phyloP scores from a whole-genome alignment of 768 basidiomycete genomes.

The Tubosaeta brunneosetosa region DNA sequence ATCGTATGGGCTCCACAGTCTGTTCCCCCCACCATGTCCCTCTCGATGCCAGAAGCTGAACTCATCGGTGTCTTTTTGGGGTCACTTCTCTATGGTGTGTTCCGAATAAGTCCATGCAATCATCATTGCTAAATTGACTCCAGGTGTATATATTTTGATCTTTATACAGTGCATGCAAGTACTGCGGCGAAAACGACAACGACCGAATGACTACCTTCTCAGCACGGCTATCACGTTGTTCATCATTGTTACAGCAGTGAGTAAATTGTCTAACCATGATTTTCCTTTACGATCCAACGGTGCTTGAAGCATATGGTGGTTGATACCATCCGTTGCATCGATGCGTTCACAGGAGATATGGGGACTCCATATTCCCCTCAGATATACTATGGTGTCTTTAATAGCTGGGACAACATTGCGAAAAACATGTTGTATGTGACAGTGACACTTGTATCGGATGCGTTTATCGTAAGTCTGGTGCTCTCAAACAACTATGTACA shows the following conservation, averaged over 20 bases:
- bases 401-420: neutral
- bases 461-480: neutral
- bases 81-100: neutral
- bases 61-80: neutral
- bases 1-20: neutral
- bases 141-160: neutral
- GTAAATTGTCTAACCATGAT: neutral
- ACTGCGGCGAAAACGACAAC: neutral
- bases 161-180: neutral
- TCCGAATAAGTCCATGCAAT: neutral
- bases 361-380: neutral
- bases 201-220: neutral
- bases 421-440: neutral
- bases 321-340: neutral
- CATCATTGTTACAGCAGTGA: constrained; percentile 1
- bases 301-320: neutral
- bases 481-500: neutral
- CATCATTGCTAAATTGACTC: neutral
- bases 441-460: neutral
- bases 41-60: neutral
- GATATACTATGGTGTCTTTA: neutral
- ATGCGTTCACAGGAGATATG: neutral
- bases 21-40: neutral
- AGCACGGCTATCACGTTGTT: neutral
- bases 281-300: no score